These are phyloP conservation scores for Colletotrichum tofieldiae DNA, from an alignment of 2,329 filamentous ascomycete species.

Conservation along the genomic window DNA sequence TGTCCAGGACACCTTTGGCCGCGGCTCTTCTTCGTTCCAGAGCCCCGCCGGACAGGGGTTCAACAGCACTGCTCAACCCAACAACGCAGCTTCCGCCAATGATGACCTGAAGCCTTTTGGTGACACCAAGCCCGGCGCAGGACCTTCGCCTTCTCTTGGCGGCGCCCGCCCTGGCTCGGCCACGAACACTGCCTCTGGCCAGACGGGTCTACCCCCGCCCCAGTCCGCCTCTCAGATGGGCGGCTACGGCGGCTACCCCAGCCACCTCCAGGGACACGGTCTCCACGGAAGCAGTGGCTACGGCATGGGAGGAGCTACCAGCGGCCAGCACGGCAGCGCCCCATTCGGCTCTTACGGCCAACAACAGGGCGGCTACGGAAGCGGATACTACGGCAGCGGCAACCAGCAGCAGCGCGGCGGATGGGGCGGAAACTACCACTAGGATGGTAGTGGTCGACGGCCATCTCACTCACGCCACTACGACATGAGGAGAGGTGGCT, in stretches of 20 bases:
- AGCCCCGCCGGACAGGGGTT: constrained; percentile 70
- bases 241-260: constrained; percentile 70
- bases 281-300: constrained; percentile 71
- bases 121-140: constrained; percentile 68
- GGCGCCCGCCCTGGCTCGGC: constrained; percentile 73
- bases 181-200: constrained; percentile 65
- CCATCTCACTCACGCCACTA: constrained; percentile 22
- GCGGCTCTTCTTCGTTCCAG: constrained; percentile 68
- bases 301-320: constrained; percentile 67
- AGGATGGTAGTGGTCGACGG: constrained; percentile 53
- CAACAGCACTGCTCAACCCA: constrained; percentile 65
- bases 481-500: constrained; percentile 3
- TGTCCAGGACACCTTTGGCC: constrained; percentile 70
- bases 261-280: constrained; percentile 67
- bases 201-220: constrained; percentile 69
- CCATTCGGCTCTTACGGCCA: constrained; percentile 70
- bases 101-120: constrained; percentile 75
- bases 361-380: constrained; percentile 61
- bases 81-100: constrained; percentile 56
- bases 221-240: constrained; percentile 71
- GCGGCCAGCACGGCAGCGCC: constrained; percentile 67
- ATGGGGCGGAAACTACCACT: constrained; percentile 74
- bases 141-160: constrained; percentile 71
- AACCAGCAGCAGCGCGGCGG: constrained; percentile 64
- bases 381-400: constrained; percentile 63